Base-by-base conservation (phyloP, 306 rosid genomes). In the Comarum palustre region DNA sequence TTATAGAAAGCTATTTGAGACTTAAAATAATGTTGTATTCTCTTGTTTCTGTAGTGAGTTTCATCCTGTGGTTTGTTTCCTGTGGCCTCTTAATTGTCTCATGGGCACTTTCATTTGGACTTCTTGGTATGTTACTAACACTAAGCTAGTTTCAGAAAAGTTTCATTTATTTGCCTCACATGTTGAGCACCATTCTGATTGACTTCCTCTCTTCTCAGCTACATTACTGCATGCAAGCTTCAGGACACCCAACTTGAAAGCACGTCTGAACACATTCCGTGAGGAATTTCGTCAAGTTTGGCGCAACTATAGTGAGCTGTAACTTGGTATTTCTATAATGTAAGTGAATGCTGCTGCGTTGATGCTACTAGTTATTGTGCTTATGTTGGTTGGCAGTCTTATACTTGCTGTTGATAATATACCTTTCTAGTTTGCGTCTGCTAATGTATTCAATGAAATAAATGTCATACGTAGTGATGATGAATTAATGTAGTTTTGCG, bases 271-370 rank as follows among this genome's bases (percentile, higher is more conserved):
- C 86, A 94, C 99, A 70, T 94, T 91, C 82, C 97, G 97, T 29
- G 99, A 94, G 82, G 99, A 94, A 82, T 94, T 94, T 69, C 99
- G 99, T 63, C 93, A 95, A 38, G 99, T 94, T 38, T 94, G 99
- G 99, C 99, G 99, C 90, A 94, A 94, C 81, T 94, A 94, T 76
- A 94, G 99, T 47, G 99, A 94, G 75, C 92, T 94, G 80, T 94
- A 91, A 86, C 54, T 81, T 74, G 77, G 65, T 77, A 41, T 77
- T 80, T 69, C 77, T 66, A 71, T 74, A 70, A 73, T 52, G 96
- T 85, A 80, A 89, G 97, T 82, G 71, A 73, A 78, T 61, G 70
- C 74, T 62, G 73, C 66, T 61, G 74, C 74, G 68, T 61, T 72
- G 51, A 31, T 43, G 10, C 45, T 58, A 25, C 39, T 29, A 10